Conservation (phyloP, 2,329 filamentous ascomycete species). For the Bipolaris zeicola region DNA sequence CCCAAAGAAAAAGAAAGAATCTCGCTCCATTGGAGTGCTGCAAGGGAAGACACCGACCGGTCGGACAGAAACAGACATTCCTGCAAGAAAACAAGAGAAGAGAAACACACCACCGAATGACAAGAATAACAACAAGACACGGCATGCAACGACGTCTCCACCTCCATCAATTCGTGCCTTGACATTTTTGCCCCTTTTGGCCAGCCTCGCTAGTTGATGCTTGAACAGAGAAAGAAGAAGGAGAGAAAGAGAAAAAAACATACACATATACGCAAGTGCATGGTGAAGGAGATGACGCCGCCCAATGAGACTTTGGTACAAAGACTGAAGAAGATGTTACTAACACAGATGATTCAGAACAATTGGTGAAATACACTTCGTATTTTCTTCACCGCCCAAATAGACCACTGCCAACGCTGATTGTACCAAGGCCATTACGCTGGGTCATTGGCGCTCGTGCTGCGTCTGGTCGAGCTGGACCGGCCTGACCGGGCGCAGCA, state of each 20-base stretch:
- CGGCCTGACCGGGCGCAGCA: slow-evolving; percentile 18
- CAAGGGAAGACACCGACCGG: too few species aligned
- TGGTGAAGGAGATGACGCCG: neutral
- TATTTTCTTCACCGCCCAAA: slow-evolving; percentile 36
- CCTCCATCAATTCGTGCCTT: neutral
- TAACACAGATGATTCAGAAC: slow-evolving; percentile 11
- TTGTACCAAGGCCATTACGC: slow-evolving; percentile 37
- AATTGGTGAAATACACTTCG: neutral
- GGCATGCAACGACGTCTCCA: too few species aligned
- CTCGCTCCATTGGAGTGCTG: too few species aligned
- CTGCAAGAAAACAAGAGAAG: too few species aligned
- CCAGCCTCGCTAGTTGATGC: neutral
- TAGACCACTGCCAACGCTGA: slow-evolving; percentile 40
- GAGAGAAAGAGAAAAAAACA: neutral
- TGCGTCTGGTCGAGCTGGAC: slow-evolving; percentile 29
- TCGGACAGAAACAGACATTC: too few species aligned
- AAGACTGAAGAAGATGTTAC: slow-evolving; percentile 1
- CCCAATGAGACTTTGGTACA: slow-evolving; percentile 2
- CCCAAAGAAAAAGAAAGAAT: neutral
- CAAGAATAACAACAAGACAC: too few species aligned
- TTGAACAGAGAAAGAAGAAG: neutral
- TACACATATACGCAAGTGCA: neutral
- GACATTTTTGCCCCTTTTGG: neutral
- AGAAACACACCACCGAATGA: too few species aligned
- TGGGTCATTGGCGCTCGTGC: slow-evolving; percentile 34